Base-by-base conservation (phyloP, 768 basidiomycete species). In the Pleurotus platypus region DNA sequence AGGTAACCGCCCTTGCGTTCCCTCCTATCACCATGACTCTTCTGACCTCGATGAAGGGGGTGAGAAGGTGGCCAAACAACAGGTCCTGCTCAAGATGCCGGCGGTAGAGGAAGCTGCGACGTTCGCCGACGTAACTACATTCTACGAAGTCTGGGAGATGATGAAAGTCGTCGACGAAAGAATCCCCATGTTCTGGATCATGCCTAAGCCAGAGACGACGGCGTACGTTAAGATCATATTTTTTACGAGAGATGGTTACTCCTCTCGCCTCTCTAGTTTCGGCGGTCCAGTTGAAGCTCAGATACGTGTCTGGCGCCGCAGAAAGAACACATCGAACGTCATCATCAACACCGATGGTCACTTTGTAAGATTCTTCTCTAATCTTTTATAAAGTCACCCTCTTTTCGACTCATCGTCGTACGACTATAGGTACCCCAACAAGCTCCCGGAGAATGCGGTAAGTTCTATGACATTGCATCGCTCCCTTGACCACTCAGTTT, bases 71-170 rank as follows among this genome's bases (percentile, higher is more conserved):
- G 27, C 42, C 12, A 6, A 43, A 43, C 42, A 70, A 74, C 1
- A 30, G 9, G 77, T 84, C 9, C 75, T 67, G 43, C 79, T 93
- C 40, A 92, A 90, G 69, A 90, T 80, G 78, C 71, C 83, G 1
- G 77, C 78, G 1, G 60, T 88, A 5, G 84, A 84, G 62, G 91
- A 92, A 69, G 86, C 81, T 1, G 66, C 80, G 2, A 73, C 80
- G 15, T 90, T 89, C 66, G 69, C 75, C 0, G 86, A 87, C 51
- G 65, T 63, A 5, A 69, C 64, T 49, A 75, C 74, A 0, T 64
- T 69, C 27, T 75, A 71, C 45, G 78, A 79, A 55, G 76, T 71
- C 11, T 81, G 70, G 63, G 68, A 75, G 15, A 65, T 68, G 18
- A 49, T 83, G 9, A 66, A 68, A 12, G 61, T 60, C 20, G 67